phyloP scores from a whole-genome alignment of 345 rosid genomes.

The Theobroma cacao region DNA sequence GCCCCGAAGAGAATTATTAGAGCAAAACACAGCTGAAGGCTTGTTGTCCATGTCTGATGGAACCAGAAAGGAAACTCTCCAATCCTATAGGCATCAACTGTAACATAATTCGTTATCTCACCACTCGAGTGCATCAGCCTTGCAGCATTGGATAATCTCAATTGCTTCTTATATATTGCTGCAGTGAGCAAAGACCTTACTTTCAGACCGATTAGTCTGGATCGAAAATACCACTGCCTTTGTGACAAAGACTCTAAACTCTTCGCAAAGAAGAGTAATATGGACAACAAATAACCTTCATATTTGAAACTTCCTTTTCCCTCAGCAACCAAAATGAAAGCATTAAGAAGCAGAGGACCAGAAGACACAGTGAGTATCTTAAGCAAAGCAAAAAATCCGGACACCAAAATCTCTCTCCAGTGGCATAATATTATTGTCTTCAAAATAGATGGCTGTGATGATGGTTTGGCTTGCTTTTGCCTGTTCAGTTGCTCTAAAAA shows the following conservation, averaged over 20 bases:
- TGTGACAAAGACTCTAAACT: slow-evolving; percentile 76
- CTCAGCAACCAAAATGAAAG: slow-evolving; percentile 87
- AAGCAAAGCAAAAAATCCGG: slow-evolving; percentile 81
- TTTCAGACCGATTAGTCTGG: slow-evolving; percentile 74
- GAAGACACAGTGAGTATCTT: slow-evolving; percentile 73
- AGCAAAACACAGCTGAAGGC: slow-evolving; percentile 77
- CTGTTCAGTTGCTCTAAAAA: slow-evolving; percentile 53
- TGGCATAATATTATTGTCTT: slow-evolving; percentile 58
- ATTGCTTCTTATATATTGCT: slow-evolving; percentile 76
- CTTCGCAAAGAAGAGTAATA: slow-evolving; percentile 60
- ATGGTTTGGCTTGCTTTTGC: slow-evolving; percentile 41
- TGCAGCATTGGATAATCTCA: slow-evolving; percentile 71
- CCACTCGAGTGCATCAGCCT: slow-evolving; percentile 79
- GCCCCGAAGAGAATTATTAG: slow-evolving; percentile 72
- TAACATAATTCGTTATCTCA: slow-evolving; percentile 88
- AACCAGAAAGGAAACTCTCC: slow-evolving; percentile 97
- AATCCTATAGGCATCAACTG: slow-evolving; percentile 88
- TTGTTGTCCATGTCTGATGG: slow-evolving; percentile 93
- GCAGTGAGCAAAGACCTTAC: slow-evolving; percentile 81
- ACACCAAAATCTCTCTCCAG: slow-evolving; percentile 58
- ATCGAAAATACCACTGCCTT: slow-evolving; percentile 90
- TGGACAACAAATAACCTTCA: slow-evolving; percentile 72
- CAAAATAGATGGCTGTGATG: slow-evolving; percentile 51
- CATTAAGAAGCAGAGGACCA: slow-evolving; percentile 85
- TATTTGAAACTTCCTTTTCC: slow-evolving; percentile 60